Conservation (phyloP, 352 stramenopile genomes). For the Phytophthora tentaculata region DNA sequence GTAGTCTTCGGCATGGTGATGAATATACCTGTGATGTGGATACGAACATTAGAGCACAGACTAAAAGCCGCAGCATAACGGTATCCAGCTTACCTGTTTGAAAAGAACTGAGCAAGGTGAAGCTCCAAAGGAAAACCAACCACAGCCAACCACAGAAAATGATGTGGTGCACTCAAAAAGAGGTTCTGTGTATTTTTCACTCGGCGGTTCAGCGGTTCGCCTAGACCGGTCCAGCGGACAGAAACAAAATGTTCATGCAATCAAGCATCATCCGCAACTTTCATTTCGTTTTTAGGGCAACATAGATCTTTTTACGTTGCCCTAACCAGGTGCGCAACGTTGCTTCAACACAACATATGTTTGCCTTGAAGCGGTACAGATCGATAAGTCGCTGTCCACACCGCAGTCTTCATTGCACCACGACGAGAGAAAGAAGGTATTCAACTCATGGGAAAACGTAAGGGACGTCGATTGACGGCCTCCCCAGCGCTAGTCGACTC, state of each 20-base stretch:
- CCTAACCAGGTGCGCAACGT: constrained; percentile 8
- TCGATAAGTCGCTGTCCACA: constrained; percentile 3
- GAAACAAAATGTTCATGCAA: constrained; percentile 7
- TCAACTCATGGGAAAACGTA: constrained; percentile 27
- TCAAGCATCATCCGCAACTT: neutral
- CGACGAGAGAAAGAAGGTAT: neutral
- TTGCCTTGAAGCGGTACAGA: constrained; percentile 5
- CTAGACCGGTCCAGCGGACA: constrained; percentile 3
- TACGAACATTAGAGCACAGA: neutral
- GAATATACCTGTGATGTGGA: constrained; percentile 50
- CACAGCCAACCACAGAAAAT: constrained; percentile 32
- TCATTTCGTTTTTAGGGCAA: neutral
- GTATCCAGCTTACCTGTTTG: constrained; percentile 60
- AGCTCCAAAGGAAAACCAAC: constrained; percentile 4
- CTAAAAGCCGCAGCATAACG: constrained; percentile 1
- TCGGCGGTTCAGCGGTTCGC: constrained; percentile 11
- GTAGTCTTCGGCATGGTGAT: constrained; percentile 62
- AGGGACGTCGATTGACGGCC: constrained; percentile 1
- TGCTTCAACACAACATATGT: neutral
- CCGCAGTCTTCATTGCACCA: constrained; percentile 14
- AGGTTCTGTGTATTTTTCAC: constrained; percentile 12
- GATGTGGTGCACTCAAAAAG: constrained; percentile 14
- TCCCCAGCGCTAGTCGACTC: neutral
- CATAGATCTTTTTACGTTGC: constrained; percentile 1
- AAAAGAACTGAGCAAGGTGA: constrained; percentile 49